phyloP scores from a whole-genome alignment of 805 yeast species.

The Brettanomyces nanus region DNA sequence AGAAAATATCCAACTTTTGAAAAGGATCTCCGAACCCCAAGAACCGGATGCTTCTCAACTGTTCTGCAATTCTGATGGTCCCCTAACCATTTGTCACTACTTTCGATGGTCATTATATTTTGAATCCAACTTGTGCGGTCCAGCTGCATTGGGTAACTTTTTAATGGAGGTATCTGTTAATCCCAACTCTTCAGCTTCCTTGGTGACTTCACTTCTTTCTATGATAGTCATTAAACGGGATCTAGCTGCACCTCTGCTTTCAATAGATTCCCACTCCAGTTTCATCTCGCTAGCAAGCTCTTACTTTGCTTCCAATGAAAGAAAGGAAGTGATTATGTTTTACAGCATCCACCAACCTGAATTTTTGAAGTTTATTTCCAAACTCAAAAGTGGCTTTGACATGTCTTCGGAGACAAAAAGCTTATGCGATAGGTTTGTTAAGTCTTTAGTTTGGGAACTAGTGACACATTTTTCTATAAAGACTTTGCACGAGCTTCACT shows the following conservation, averaged over 20 bases:
- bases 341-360: constrained; percentile 1
- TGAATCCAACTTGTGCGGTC: neutral
- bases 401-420: neutral
- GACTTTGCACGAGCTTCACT: neutral
- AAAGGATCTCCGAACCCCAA: neutral
- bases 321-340: neutral
- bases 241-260: neutral
- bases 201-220: neutral
- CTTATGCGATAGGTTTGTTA: neutral
- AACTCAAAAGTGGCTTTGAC: neutral
- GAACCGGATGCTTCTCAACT: neutral
- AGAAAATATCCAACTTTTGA: neutral
- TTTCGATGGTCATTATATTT: constrained; percentile 9
- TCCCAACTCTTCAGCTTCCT: neutral
- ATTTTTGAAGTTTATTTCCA: constrained; percentile 5
- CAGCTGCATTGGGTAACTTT: neutral
- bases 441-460: neutral
- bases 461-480: neutral
- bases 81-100: constrained; percentile 12
- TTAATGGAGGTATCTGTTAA: neutral
- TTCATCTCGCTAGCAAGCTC: neutral
- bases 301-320: neutral
- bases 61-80: constrained; percentile 6
- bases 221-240: too few relatives aligned
- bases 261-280: neutral